Evolutionary conservation across 805 yeast species (phyloP).

Genomic region (Saccharomycopsis amapae): DNA sequence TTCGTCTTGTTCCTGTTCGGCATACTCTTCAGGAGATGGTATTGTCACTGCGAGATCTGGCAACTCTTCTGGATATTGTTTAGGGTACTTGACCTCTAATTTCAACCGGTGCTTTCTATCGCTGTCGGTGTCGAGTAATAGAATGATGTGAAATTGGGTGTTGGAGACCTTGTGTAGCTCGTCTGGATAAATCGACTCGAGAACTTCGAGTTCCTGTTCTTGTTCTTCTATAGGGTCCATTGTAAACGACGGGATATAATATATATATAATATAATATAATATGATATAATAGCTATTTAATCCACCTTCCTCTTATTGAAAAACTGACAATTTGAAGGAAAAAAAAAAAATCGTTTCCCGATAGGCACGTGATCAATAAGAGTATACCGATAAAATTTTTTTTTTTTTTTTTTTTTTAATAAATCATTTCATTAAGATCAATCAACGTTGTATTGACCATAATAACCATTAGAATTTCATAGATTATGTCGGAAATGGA

Average conservation of each 20-base stretch:
- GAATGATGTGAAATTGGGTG: slow-evolving; percentile 45
- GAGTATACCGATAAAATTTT: background rate
- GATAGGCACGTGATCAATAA: background rate
- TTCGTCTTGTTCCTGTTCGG: slow-evolving; percentile 27
- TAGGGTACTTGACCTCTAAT: slow-evolving; percentile 66
- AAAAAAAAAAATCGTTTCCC: background rate
- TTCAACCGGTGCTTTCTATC: slow-evolving; percentile 48
- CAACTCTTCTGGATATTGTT: slow-evolving; percentile 70
- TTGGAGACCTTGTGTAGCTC: slow-evolving; percentile 50
- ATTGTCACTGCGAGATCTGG: slow-evolving; percentile 47
- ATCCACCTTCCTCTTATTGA: background rate
- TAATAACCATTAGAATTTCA: background rate
- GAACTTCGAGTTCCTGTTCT: slow-evolving; percentile 79
- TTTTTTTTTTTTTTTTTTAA: background rate
- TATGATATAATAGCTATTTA: background rate
- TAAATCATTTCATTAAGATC: background rate
- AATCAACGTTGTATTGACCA: background rate
- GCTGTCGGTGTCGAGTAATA: slow-evolving; percentile 64
- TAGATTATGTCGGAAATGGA: slow-evolving; percentile 8
- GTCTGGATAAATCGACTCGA: slow-evolving; percentile 90
- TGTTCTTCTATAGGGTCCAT: slow-evolving; percentile 86
- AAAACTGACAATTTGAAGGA: background rate
- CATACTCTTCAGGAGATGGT: slow-evolving; percentile 24
- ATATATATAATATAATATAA: background rate
- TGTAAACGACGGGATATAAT: background rate